These are phyloP conservation scores for Pyrenophora teres DNA, from an alignment of 2,329 filamentous ascomycete species.

Conservation along the genomic window DNA sequence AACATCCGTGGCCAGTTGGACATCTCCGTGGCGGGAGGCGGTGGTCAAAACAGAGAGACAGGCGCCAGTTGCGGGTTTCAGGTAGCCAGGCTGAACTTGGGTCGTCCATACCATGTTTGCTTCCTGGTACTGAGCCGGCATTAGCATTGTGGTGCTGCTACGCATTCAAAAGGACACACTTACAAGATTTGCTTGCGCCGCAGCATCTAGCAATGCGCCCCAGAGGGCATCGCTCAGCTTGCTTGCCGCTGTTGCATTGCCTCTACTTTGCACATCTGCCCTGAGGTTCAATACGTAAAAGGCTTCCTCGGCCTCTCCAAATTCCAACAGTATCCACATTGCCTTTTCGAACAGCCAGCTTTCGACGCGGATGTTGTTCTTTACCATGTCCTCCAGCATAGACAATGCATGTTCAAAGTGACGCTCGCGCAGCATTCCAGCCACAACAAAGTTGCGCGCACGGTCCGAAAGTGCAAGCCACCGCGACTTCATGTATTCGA, in stretches of 20 bases:
- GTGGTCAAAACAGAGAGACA: slow-evolving; percentile 72
- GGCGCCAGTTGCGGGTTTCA: slow-evolving; percentile 68
- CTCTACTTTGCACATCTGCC: slow-evolving; percentile 32
- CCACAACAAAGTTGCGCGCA: slow-evolving; percentile 69
- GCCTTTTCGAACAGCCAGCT: slow-evolving; percentile 81
- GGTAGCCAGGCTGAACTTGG: slow-evolving; percentile 62
- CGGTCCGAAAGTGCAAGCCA: slow-evolving; percentile 69
- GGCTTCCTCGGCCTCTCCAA: slow-evolving; percentile 77
- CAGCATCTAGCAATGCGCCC: slow-evolving; percentile 75
- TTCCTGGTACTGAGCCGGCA: slow-evolving; percentile 59
- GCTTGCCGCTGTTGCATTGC: slow-evolving; percentile 25
- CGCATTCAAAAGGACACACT: slow-evolving; percentile 10
- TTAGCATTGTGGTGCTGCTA: slow-evolving; percentile 9
- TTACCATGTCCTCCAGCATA: slow-evolving; percentile 69
- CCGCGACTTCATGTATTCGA: slow-evolving; percentile 73
- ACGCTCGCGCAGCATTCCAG: slow-evolving; percentile 78
- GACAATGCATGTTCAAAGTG: slow-evolving; percentile 81
- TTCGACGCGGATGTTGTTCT: slow-evolving; percentile 60
- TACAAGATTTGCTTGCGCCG: slow-evolving; percentile 65
- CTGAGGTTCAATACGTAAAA: slow-evolving; percentile 63
- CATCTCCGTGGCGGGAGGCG: slow-evolving; percentile 71
- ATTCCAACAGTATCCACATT: slow-evolving; percentile 72
- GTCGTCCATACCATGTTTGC: slow-evolving; percentile 73
- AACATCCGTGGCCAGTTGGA: slow-evolving; percentile 70
- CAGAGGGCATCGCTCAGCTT: slow-evolving; percentile 63